Percentiles rank a stretch among this genome's conserved stretches.
Evolutionary conservation across 306 rosid genomes (phyloP).

Genomic region (Cucurbita moschata): DNA sequence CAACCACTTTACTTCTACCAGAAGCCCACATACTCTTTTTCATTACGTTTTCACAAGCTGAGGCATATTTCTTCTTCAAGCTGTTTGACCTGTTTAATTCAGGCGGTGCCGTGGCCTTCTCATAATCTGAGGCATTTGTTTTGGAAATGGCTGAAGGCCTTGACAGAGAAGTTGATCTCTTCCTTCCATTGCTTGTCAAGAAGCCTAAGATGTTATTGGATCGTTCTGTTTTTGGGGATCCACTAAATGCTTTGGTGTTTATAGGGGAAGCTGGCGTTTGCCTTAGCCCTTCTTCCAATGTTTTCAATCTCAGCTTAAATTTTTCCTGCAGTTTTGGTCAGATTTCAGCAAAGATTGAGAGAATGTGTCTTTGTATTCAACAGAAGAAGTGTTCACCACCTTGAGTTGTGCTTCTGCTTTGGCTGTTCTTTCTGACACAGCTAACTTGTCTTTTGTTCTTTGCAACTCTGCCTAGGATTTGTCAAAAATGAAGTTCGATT

Average conservation of each 20-base stretch:
- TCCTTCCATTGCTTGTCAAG: constrained; percentile 47
- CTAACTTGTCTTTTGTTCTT: constrained; percentile 71
- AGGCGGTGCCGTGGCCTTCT: constrained; percentile 21
- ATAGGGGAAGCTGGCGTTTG: constrained; percentile 21
- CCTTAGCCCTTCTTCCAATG: constrained; percentile 77
- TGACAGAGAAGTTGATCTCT: constrained; percentile 69
- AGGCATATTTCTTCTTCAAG: constrained; percentile 22
- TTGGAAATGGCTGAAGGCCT: constrained; percentile 28
- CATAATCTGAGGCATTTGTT: constrained; percentile 19
- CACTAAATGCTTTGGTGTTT: constrained; percentile 29
- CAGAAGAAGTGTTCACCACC: constrained; percentile 24
- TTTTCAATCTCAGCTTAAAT: constrained; percentile 69
- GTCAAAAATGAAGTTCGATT: background rate
- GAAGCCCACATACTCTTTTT: constrained; percentile 65
- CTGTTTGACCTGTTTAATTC: constrained; percentile 22
- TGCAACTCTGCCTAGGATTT: constrained; percentile 70
- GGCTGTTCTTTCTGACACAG: constrained; percentile 73
- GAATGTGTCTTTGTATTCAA: background rate
- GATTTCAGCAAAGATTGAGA: background rate
- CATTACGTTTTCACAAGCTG: constrained; percentile 33
- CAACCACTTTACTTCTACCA: constrained; percentile 46
- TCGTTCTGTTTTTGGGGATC: constrained; percentile 34
- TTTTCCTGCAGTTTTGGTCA: constrained; percentile 46
- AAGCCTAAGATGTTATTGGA: constrained; percentile 54
- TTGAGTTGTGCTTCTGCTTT: constrained; percentile 90